A percentile compares a stretch with the other conserved stretches of the same genome.
Conservation (phyloP, 139 green algal genomes). For the Dunaliella primolecta region DNA sequence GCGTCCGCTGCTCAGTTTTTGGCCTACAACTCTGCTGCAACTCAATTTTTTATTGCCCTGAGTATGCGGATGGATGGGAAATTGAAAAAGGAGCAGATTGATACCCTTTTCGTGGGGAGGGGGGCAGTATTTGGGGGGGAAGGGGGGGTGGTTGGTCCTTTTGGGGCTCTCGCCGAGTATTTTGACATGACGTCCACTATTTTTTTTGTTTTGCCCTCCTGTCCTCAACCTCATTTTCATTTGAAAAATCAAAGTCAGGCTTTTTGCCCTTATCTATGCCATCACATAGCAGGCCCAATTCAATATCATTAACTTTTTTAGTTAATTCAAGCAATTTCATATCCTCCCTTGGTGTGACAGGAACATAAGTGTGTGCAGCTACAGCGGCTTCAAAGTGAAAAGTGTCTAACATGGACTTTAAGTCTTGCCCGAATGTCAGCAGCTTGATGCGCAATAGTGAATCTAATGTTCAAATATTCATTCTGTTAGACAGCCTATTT, state of each 20-base stretch:
- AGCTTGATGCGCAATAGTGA: not conserved
- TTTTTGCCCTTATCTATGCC: not conserved
- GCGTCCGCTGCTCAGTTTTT: too few species aligned
- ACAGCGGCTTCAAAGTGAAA: conserved; percentile 2
- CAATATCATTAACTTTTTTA: not conserved
- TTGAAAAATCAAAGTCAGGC: not conserved
- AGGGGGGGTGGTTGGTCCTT: too few species aligned
- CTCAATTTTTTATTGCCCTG: too few species aligned
- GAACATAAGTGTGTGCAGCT: not conserved
- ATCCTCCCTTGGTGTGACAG: not conserved
- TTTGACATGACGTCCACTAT: too few species aligned
- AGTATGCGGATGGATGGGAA: too few species aligned
- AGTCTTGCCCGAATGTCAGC: not conserved
- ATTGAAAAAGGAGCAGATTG: too few species aligned
- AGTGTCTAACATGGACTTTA: too few species aligned
- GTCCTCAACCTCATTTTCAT: not conserved
- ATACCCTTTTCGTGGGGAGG: too few species aligned
- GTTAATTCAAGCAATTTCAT: not conserved
- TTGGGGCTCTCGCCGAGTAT: too few species aligned
- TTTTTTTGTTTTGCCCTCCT: too few species aligned
- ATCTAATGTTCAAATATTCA: not conserved
- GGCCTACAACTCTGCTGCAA: too few species aligned
- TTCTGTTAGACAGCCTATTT: not conserved
- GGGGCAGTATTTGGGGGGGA: too few species aligned
- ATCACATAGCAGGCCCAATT: not conserved